Conservation (phyloP, 2,329 filamentous ascomycete genomes). For the Chrysoporthe deuterocubensis region DNA sequence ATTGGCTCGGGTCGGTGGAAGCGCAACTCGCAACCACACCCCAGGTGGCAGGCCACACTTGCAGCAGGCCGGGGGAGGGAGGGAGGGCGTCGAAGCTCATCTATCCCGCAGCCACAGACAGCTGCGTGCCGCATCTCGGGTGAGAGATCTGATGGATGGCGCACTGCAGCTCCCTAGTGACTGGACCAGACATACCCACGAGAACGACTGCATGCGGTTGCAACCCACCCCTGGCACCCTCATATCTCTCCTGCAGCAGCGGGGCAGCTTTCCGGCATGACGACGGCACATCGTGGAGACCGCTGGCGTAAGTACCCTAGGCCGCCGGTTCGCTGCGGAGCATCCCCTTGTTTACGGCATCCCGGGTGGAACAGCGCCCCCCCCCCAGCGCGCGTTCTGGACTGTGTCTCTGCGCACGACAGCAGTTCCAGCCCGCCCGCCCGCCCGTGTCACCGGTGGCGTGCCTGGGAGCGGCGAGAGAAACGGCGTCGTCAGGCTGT, state of each 20-base stretch:
- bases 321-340: background rate
- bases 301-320: slow-evolving; percentile 7
- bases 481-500: background rate
- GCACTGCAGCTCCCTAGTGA: background rate
- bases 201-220: slow-evolving; percentile 2
- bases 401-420: background rate
- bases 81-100: background rate
- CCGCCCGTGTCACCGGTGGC: background rate
- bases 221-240: slow-evolving; percentile 5
- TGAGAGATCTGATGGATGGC: slow-evolving; percentile 6
- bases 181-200: background rate
- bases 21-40: background rate
- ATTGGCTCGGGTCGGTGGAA: background rate
- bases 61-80: background rate
- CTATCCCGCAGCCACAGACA: slow-evolving; percentile 6
- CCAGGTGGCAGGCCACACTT: background rate
- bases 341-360: background rate
- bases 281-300: background rate
- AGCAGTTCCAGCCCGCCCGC: background rate
- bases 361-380: background rate
- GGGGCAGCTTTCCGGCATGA: slow-evolving; percentile 11
- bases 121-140: background rate
- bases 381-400: background rate
- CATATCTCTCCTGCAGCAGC: slow-evolving; percentile 9
- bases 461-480: background rate